Evolutionary conservation across 202 grass and related monocot species (phyloP).

Genomic region (Saccharum hybrid): DNA sequence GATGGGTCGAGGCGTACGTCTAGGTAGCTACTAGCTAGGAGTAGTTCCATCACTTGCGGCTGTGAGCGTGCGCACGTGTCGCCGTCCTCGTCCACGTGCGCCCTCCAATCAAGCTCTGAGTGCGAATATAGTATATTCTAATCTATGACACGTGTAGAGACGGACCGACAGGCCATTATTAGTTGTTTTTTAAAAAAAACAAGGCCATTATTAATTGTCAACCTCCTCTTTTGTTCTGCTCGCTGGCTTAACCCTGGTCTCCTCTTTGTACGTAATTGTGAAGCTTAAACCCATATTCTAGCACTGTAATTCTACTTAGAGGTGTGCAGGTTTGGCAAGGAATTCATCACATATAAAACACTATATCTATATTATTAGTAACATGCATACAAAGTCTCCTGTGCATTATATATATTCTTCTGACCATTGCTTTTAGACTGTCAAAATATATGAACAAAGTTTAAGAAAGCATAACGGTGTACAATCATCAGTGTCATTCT

Average conservation of each 20-base stretch:
- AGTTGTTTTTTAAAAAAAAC: too few species aligned
- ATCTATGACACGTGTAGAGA: constrained; percentile 28
- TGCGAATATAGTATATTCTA: constrained; percentile 38
- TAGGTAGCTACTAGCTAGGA: too few species aligned
- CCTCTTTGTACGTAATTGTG: background rate
- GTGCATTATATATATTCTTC: too few species aligned
- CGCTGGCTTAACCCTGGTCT: constrained; percentile 5
- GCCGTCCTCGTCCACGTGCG: constrained; percentile 7
- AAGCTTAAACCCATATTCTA: background rate
- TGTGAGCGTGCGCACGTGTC: constrained; percentile 28
- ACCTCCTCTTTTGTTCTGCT: background rate
- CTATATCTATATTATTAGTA: too few species aligned
- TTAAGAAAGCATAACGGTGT: background rate
- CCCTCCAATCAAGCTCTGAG: constrained; percentile 8
- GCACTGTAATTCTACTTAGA: background rate
- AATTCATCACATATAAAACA: background rate
- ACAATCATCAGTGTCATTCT: too few species aligned
- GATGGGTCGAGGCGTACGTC: background rate
- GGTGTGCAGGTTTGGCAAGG: background rate
- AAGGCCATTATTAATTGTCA: background rate
- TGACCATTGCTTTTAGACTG: background rate
- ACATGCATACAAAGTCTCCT: background rate
- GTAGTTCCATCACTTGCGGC: constrained; percentile 5
- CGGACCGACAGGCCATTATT: background rate
- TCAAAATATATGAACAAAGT: background rate